Conservation (phyloP, 1,284 basidiomycete genomes). For the Leccinum cinnamomeum region DNA sequence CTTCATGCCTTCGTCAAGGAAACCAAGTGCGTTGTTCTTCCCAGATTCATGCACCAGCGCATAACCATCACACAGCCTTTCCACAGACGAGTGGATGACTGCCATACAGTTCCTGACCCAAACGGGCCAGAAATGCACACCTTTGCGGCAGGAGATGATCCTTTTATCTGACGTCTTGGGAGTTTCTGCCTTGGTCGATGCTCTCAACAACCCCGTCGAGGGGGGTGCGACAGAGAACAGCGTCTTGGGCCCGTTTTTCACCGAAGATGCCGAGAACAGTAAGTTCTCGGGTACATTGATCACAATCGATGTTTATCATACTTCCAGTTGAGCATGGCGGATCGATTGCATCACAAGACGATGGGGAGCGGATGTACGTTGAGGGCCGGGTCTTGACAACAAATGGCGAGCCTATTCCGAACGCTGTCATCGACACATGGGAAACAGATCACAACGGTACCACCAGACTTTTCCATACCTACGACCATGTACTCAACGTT, state of each 20-base stretch:
- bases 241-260: slow-evolving; percentile 84
- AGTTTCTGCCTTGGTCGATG: slow-evolving; percentile 76
- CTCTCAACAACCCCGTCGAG: slow-evolving; percentile 71
- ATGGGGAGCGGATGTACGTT: slow-evolving; percentile 81
- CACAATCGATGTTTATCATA: neutral
- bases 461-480: neutral
- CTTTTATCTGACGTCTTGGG: slow-evolving; percentile 80
- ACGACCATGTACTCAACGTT: slow-evolving; percentile 1
- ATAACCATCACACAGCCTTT: slow-evolving; percentile 45
- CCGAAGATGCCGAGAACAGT: slow-evolving; percentile 77
- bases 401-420: slow-evolving; percentile 65
- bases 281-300: slow-evolving; percentile 28
- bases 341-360: slow-evolving; percentile 76
- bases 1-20: slow-evolving; percentile 74
- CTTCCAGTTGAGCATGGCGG: slow-evolving; percentile 55
- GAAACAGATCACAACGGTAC: slow-evolving; percentile 66
- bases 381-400: slow-evolving; percentile 68
- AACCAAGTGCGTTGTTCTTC: slow-evolving; percentile 44
- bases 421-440: slow-evolving; percentile 80
- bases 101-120: slow-evolving; percentile 76
- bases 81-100: slow-evolving; percentile 84
- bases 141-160: slow-evolving; percentile 81
- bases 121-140: slow-evolving; percentile 70
- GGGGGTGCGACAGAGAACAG: slow-evolving; percentile 71
- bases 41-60: neutral